Base-by-base conservation (phyloP, 129 eudicot species). In the Escallonia rubra region DNA sequence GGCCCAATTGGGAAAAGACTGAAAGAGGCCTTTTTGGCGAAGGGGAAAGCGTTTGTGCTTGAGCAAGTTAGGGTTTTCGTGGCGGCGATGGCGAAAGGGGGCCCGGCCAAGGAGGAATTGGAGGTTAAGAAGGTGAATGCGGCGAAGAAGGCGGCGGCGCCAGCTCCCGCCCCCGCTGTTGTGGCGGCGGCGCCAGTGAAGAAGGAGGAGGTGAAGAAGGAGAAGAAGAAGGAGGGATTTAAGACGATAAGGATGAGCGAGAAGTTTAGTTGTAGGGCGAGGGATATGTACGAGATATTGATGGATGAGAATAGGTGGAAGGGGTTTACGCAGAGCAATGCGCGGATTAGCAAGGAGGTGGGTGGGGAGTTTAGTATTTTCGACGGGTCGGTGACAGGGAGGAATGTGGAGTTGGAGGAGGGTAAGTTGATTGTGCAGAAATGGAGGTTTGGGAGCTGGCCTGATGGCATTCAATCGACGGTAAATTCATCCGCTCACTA, bases 291-390 rank as follows among this genome's bases (percentile, higher is more conserved):
- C 68, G 96, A 93, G 81, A 93, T 93, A 34, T 74, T 93, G 84
- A 93, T 93, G 96, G 98, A 93, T 93, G 99, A 93, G 58, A 89
- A 93, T 73, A 84, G 99, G 75, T 93, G 99, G 99, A 93, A 86
- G 66, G 98, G 96, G 4, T 93, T 89, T 80, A 89, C 98, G 2
- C 95, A 89, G 83, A 93, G 98, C 72, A 89, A 93, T 84, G 95
- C 96, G 0, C 76, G 76, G 87, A 89, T 88, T 6, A 86, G 95
- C 52, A 93, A 86, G 79, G 96, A 93, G 41, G 85, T 93, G 43
- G 96, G 96, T 44, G 98, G 95, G 34, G 95, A 86, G 77, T 80
- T 89, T 61, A 82, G 79, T 63, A 82, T 93, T 43, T 93, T 93
- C 59, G 96, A 93, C 72, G 98, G 96, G 57, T 65, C 95, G 0